Evolutionary conservation across 2,329 filamentous ascomycete genomes (phyloP).

Genomic region (Triangularia verruculosa): DNA sequence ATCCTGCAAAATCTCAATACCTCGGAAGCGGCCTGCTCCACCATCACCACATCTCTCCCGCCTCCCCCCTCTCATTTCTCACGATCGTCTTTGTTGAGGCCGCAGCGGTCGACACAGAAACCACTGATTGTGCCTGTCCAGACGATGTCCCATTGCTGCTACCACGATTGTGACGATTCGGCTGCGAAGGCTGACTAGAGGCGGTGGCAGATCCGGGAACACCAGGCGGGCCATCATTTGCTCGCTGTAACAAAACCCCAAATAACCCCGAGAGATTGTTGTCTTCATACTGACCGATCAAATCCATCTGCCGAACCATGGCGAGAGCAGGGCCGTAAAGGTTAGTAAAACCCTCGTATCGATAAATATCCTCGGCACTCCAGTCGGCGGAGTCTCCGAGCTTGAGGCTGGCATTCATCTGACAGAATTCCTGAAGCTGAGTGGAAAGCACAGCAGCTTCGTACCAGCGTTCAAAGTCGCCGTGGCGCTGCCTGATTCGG

Average conservation of each 20-base stretch:
- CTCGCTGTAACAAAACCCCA: neutral
- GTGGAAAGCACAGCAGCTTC: slow-evolving; percentile 31
- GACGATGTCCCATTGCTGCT: neutral
- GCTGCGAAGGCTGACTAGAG: neutral
- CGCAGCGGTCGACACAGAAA: neutral
- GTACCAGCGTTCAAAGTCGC: slow-evolving; percentile 31
- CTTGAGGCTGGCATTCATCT: slow-evolving; percentile 27
- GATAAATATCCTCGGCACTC: slow-evolving; percentile 19
- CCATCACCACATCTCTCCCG: neutral
- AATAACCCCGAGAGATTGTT: slow-evolving; percentile 8
- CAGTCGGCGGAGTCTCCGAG: slow-evolving; percentile 30
- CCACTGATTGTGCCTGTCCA: neutral
- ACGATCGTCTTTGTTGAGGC: neutral
- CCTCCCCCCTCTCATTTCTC: neutral
- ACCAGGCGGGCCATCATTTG: neutral
- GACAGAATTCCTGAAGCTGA: slow-evolving; percentile 26
- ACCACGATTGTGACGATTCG: neutral
- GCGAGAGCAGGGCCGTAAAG: slow-evolving; percentile 29
- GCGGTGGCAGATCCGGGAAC: neutral
- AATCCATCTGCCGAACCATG: slow-evolving; percentile 32
- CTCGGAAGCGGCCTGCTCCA: neutral
- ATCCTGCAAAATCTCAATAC: neutral
- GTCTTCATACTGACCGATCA: slow-evolving; percentile 27
- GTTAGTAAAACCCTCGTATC: slow-evolving; percentile 22
- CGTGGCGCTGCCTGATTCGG: slow-evolving; percentile 16